Evolutionary conservation across 176 grass and related monocot species (phyloP), one percentile per base, ranked within the genome.

Genomic region (Zea luxurians): DNA sequence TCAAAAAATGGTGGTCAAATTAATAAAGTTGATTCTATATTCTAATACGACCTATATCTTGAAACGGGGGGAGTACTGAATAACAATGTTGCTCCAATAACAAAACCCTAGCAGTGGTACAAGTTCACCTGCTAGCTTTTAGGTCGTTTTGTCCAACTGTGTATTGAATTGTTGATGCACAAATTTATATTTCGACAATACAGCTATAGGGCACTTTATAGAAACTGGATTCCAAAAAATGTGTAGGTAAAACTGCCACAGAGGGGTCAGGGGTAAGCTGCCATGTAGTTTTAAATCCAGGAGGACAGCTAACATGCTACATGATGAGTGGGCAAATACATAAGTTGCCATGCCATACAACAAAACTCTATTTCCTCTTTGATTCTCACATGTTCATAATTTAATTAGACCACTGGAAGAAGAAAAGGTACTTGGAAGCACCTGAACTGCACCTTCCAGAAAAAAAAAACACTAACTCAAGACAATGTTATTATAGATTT

Each of bases 341-440:
- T 45, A 58, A 80, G 41, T 64, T 77, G 37, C 10, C 17, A 46
- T 27, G 20, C 62, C 11, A 82, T 55, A 16, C 47, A 86, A 37
- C 35, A 20, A 78, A 73, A 73, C 78, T 27, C 13, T n/a, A 52
- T 12, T 35, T 63, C 53, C 27, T 35, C 10, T 61, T 61, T 12
- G 59, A 74, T 83, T 52, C 3, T 18, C 34, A 58, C 16, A 60
- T 11, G n/a, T 41, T 79, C 11, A 66, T 37, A 78, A 61, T 11
- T 48, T 67, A 48, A 65, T 35, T 27, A 68, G 34, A 4, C 9
- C 47, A 42, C 3, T 60, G 48, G 47, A 84, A 70, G 34, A 84
- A 88, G 34, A 67, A 70, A 76, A 81, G 48, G 41, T 36, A 84
- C 45, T 61, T 77, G 58, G 47, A 64, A 64, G 40, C 4, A 34